Conservation (phyloP, 1,284 basidiomycete genomes). For the Schizophyllum commune region DNA sequence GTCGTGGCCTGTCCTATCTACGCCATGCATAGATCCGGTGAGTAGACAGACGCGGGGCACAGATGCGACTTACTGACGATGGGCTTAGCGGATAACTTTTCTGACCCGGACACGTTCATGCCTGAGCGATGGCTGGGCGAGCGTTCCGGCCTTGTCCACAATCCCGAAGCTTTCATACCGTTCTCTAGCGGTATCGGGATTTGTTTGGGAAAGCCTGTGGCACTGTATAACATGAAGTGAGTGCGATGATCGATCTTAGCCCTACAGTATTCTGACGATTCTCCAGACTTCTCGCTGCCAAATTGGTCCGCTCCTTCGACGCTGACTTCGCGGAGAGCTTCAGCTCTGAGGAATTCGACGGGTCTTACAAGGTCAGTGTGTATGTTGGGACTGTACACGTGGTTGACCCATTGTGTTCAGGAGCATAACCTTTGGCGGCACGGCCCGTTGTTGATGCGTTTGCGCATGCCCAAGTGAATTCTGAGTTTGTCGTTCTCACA, state of each 20-base stretch:
- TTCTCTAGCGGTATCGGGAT: conserved; percentile 31
- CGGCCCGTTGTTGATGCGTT: neutral
- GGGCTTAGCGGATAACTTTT: conserved; percentile 14
- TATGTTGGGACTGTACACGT: too few species aligned
- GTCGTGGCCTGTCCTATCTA: conserved; percentile 2
- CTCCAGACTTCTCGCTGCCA: conserved; percentile 17
- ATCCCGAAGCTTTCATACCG: conserved; percentile 28
- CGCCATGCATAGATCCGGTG: conserved; percentile 19
- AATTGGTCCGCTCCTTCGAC: conserved; percentile 17
- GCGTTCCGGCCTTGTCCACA: conserved; percentile 14
- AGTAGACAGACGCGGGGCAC: too few species aligned
- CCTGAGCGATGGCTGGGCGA: conserved; percentile 31
- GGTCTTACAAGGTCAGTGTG: neutral
- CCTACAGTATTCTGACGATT: too few species aligned
- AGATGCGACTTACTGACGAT: too few species aligned
- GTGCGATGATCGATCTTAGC: too few species aligned
- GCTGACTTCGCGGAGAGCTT: conserved; percentile 23
- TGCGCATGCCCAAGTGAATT: too few species aligned
- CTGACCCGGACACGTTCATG: conserved; percentile 25
- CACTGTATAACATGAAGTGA: conserved; percentile 26
- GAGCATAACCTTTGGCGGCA: neutral
- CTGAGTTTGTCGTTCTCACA: too few species aligned
- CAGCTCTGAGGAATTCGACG: conserved; percentile 11
- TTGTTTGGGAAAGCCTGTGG: conserved; percentile 30
- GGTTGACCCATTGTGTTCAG: neutral